Conservation (phyloP, 108 stramenopile genomes). For the Nannochloropsis gaditana region DNA sequence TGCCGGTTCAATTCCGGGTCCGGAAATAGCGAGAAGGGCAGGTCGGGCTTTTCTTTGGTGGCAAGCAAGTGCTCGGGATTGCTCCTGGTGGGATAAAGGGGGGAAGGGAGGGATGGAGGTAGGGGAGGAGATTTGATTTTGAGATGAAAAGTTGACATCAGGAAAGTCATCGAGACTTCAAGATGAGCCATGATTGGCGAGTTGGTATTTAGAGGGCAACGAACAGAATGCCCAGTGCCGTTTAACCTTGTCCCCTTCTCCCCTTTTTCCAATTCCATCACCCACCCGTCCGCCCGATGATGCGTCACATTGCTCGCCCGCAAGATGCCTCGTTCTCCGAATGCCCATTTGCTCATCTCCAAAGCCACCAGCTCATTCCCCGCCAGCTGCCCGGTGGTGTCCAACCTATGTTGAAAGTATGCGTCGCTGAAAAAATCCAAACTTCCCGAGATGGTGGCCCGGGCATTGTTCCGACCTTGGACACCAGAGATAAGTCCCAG, state of each 20-base stretch:
- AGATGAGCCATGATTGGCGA: not conserved
- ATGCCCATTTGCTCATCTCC: constrained; percentile 45
- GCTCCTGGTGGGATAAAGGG: not conserved
- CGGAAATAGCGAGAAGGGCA: constrained; percentile 53
- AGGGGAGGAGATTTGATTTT: not conserved
- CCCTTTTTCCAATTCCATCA: not conserved
- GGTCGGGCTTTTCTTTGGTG: constrained; percentile 51
- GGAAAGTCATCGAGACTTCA: not conserved
- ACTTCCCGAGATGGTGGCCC: constrained; percentile 50
- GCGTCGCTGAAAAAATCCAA: constrained; percentile 45
- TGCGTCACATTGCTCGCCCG: constrained; percentile 51
- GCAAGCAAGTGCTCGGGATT: constrained; percentile 52
- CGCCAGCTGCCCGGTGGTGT: constrained; percentile 25
- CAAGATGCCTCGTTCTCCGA: constrained; percentile 49
- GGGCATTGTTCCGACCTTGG: constrained; percentile 55
- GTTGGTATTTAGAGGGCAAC: not conserved
- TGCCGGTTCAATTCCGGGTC: constrained; percentile 58
- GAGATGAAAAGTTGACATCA: not conserved
- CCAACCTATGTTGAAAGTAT: constrained; percentile 31
- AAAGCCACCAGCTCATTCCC: constrained; percentile 32
- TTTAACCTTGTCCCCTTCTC: not conserved
- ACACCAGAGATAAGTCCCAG: constrained; percentile 22
- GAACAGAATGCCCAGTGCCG: not conserved
- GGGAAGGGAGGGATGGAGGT: not conserved
- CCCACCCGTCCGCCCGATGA: constrained; percentile 44